Evolutionary conservation across 148 eudicot species (phyloP), one percentile per base, ranked within the genome.

Genomic region (Arbutus unedo): DNA sequence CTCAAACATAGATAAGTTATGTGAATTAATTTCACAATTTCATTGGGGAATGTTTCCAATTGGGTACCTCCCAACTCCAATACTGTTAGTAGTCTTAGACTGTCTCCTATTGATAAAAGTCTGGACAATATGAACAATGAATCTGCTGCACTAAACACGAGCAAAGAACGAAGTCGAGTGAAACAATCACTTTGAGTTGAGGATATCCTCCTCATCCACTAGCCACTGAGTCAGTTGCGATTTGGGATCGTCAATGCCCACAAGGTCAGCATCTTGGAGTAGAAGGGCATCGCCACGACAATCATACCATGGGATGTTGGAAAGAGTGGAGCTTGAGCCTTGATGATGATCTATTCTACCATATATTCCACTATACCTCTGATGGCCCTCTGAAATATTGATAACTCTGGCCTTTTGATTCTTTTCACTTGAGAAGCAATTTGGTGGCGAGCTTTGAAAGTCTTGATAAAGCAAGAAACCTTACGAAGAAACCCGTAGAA

Each of bases 251-350:
- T 57, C 62, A 9, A 18, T 57, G 8, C 62, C 62, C 62, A 57
- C 81, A 23, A 83, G 50, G 31, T 83, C 57, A 3, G 62, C 77
- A 38, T 83, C 85, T 78, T 83, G 48, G 4, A 83, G 85, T 6
- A 83, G 49, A 56, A 83, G 81, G 51, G 85, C 85, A 11, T 83
- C 77, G 16, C 78, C n/a, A 13, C 77, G 77, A 77, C 77, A 43
- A 54, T 54, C 81, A 5, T 83, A 47, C 85, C 81, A 77, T 7
- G 59, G 0, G 21, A 18, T 59, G 64, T 59, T 18, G 18, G 2
- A 5, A 0, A 31, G 21, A 19, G 8, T 16, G 51, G 77, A 54
- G 19, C 53, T 16, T 44, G 54, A 54, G 45, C 67, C 55, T 66
- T 51, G 81, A 13, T 31, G 38, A 31, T 31, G 38, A 1, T 77